A percentile compares a stretch with the other conserved stretches of the same genome.
These are phyloP conservation scores for Suillus subluteus DNA, from an alignment of 768 basidiomycete genomes.

Conservation along the genomic window DNA sequence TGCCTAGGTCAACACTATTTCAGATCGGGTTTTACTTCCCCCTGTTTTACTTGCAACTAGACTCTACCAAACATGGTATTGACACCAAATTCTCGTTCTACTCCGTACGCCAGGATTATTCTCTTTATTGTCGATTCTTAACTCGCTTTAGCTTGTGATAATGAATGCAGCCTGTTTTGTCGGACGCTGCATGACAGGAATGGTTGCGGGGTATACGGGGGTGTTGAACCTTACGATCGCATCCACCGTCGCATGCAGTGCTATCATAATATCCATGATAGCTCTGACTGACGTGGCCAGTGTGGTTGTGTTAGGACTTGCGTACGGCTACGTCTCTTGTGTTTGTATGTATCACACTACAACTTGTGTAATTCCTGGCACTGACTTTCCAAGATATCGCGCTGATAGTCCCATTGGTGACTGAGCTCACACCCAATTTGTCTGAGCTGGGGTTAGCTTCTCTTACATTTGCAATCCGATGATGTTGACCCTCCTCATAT, in stretches of 20 bases:
- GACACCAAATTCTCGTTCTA: constrained; percentile 51
- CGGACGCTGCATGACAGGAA: constrained; percentile 49
- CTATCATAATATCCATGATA: constrained; percentile 46
- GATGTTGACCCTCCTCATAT: not conserved
- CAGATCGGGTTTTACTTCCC: constrained; percentile 48
- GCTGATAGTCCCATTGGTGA: constrained; percentile 42
- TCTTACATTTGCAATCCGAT: not conserved
- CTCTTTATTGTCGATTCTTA: not conserved
- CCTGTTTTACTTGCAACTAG: constrained; percentile 55
- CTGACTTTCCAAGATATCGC: constrained; percentile 31
- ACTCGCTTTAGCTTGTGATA: constrained; percentile 43
- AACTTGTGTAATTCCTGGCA: not conserved
- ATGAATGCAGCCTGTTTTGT: constrained; percentile 51
- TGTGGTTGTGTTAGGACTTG: constrained; percentile 39
- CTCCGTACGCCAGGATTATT: constrained; percentile 33
- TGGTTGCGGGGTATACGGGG: constrained; percentile 43
- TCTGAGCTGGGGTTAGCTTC: constrained; percentile 45
- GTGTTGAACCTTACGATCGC: constrained; percentile 39
- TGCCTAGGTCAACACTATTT: constrained; percentile 20
- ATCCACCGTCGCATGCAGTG: constrained; percentile 34
- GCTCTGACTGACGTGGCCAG: constrained; percentile 37
- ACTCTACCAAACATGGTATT: constrained; percentile 48
- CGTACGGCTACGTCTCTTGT: constrained; percentile 51
- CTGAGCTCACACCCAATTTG: constrained; percentile 42
- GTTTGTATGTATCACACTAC: constrained; percentile 22